Evolutionary conservation across 2,329 filamentous ascomycete genomes (phyloP).

Genomic region (Colletotrichum sp.): DNA sequence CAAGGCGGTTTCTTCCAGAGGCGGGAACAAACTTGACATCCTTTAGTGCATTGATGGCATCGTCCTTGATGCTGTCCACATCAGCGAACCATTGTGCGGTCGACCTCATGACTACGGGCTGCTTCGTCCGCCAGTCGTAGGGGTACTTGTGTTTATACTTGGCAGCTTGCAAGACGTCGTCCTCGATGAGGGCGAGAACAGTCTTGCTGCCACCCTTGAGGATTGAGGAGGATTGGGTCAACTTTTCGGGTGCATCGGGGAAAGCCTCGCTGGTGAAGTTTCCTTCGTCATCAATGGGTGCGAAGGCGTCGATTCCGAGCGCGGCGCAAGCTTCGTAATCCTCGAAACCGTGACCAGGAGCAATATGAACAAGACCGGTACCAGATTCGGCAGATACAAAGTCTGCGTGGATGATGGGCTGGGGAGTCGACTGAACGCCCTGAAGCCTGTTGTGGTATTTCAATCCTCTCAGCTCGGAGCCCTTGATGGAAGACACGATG

Average conservation of each 20-base stretch:
- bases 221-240: constrained; percentile 74
- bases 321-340: constrained; percentile 85
- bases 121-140: constrained; percentile 96
- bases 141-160: constrained; percentile 90
- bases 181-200: constrained; percentile 72
- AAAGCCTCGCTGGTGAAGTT: constrained; percentile 81
- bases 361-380: constrained; percentile 91
- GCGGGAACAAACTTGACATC: constrained; percentile 81
- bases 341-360: constrained; percentile 95
- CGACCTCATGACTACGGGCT: constrained; percentile 87
- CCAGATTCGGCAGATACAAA: constrained; percentile 93
- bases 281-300: constrained; percentile 84
- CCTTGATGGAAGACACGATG: constrained; percentile 62
- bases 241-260: constrained; percentile 67
- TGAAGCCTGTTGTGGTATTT: constrained; percentile 76
- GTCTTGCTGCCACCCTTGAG: constrained; percentile 71
- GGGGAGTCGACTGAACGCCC: constrained; percentile 57
- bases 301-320: constrained; percentile 74
- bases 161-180: constrained; percentile 72
- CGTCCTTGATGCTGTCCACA: constrained; percentile 79
- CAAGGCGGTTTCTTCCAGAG: constrained; percentile 73
- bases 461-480: constrained; percentile 68
- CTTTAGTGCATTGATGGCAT: constrained; percentile 72
- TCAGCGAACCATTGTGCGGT: constrained; percentile 99
- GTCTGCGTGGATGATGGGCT: constrained; percentile 80